Evolutionary conservation across 78 protist species (phyloP), one percentile per base, ranked within the genome.

Genomic region (Dictyostelium citrinum): DNA sequence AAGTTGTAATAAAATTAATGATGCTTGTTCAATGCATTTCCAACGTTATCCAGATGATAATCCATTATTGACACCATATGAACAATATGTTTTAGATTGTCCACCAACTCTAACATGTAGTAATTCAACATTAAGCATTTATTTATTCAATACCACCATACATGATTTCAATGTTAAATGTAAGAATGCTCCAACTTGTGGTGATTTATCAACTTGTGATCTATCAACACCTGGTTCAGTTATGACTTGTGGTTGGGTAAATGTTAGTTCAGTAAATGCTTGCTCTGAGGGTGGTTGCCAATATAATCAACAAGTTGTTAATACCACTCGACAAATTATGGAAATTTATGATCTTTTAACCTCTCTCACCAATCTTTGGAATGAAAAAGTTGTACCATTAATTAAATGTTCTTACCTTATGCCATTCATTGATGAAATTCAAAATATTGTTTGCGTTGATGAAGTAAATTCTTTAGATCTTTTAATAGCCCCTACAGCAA

Each of bases 401-500:
- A 78, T 88, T 14, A 46, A 33, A 27, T 88, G 93, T 33, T 27
- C 74, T 2, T 43, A 78, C 35, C 24, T 88, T 16, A 37, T 67
- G 33, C 93, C 92, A 78, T 88, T 88, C 46, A 29, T 88, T 10
- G 27, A 78, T 27, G 83, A 76, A 3, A 22, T 88, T 46, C 72
- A 88, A 64, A 7, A 29, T 78, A 76, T 55, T 20, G 75, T 88
- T 33, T 88, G 93, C 79, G 72, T 74, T 5, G 85, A 88, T 14
- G 93, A 77, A 27, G 77, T 82, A 14, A 67, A 35, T 43, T 35
- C 78, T 14, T 64, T 82, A 24, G 43, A 70, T 12, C 64, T 86
- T 1, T 35, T 86, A 31, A 76, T 86, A 8, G 78, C 72, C 1
- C 92, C 92, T 61, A 76, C 92, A 17, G 83, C 60, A 3, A 16